Percentiles rank a stretch among this genome's conserved stretches.
phyloP scores from a whole-genome alignment of 306 rosid genomes.

The Heteromeles arbutifolia region DNA sequence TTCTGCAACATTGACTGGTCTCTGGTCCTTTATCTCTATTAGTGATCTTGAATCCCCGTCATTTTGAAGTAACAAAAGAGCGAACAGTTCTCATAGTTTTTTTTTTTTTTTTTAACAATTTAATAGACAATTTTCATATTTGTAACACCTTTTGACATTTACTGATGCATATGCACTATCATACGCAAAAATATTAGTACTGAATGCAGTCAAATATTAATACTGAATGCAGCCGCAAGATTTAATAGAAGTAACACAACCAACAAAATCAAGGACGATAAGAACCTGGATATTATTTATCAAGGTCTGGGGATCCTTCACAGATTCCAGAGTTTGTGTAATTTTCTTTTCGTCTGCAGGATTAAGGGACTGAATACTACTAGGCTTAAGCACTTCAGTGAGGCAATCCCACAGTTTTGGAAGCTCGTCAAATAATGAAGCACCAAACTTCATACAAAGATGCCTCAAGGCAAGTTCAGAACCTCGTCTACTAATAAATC shows the following conservation, averaged over 20 bases:
- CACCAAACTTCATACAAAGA: slow-evolving; percentile 77
- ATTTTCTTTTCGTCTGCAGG: slow-evolving; percentile 35
- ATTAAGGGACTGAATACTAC: slow-evolving; percentile 31
- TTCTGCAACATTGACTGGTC: neutral
- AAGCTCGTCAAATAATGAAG: slow-evolving; percentile 71
- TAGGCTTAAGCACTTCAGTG: slow-evolving; percentile 79
- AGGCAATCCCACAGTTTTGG: slow-evolving; percentile 98
- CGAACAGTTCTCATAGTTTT: neutral
- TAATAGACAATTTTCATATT: neutral
- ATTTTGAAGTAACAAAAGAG: neutral
- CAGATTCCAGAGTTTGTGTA: slow-evolving; percentile 39
- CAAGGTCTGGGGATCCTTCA: slow-evolving; percentile 72
- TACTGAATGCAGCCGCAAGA: neutral
- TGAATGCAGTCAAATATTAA: neutral
- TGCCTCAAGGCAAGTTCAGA: slow-evolving; percentile 80
- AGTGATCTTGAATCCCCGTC: neutral
- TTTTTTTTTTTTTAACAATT: neutral
- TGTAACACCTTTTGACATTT: neutral
- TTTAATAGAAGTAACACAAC: neutral
- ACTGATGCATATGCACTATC: neutral
- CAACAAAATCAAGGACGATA: neutral
- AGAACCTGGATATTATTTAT: slow-evolving; percentile 94
- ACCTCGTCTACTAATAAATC: slow-evolving; percentile 92
- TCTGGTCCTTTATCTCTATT: neutral
- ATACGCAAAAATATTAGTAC: neutral